Base-by-base conservation (phyloP, 2,329 filamentous ascomycete genomes). In the Colletotrichum ledebouriae region DNA sequence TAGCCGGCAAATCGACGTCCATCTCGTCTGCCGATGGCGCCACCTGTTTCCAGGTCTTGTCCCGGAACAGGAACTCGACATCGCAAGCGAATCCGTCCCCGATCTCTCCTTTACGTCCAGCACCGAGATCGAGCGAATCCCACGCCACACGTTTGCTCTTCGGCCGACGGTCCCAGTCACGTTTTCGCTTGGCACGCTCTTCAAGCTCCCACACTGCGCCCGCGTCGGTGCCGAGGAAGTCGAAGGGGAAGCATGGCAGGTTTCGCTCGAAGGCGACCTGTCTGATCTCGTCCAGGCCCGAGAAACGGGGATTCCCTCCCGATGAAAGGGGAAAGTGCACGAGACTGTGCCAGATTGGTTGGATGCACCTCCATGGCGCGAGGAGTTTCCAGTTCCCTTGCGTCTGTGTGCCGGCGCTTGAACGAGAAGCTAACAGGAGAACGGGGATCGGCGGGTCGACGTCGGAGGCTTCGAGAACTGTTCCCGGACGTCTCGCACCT, bases 321-420 rank as follows among this genome's bases (percentile, higher is more conserved):
- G 90, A 92, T 0, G 90, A 92, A 0, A 97, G 84, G 0, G 93
- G 93, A 68, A 90, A 94, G 75, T 94, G 94, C 80, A 97, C 91
- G 13, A 98, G 80, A 53, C 89, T 90, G 73, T 95, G 91, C 96
- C 96, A 99, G 37, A 98, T 84, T 0, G 93, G 89, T 41, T 89
- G 83, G 41, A 98, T 91, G 73, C 93, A 97, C 76, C 93, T 94
- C 94, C 95, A 98, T 0, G 96, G 96, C 3, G 96, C 85, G 25
- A 98, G 83, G 1, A 98, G 77, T 0, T 90, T 96, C 94, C 94
- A 98, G 0, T 85, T 90, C 0, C 91, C 91, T 55, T 91, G 89
- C 1, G 83, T 81, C 53, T 85, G 86, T 11, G 78, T 81, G 42
- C 80, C 79, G 1, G 77, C 73, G 11, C 80, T 76, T 10, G 84